Base-by-base conservation (phyloP, 208 protist species). In the Trichomonas tenax region DNA sequence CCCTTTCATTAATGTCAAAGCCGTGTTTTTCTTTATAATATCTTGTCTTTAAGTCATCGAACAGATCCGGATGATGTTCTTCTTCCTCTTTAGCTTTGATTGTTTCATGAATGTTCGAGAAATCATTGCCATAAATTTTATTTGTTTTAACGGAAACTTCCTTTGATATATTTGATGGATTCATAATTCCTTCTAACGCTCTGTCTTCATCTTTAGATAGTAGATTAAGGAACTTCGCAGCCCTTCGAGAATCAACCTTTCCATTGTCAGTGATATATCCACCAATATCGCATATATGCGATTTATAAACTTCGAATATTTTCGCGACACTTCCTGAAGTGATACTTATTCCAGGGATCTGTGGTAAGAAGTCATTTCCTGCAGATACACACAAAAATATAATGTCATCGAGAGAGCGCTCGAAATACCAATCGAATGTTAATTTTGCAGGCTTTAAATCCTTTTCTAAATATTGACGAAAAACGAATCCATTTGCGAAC, bases 361-460 rank as follows among this genome's bases (percentile, higher is more conserved):
- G 97, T 11, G 99, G 99, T 48, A 99, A 96, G 96, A 99, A 99
- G 97, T 99, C 99, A 97, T 99, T 99, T 11, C 99, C 99, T 96
- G 99, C 98, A 84, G 99, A 98, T 97, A 99, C 99, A 90, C 97
- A 97, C 15, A 97, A 41, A 36, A 97, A 97, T 34, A 97, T 96
- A 44, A 97, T 96, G 81, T 97, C 97, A 45, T 97, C 97, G 38
- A 97, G 86, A 4, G 95, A 88, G 0, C 96, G 96, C 81, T 97
- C 96, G 23, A 90, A 89, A 63, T 97, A 63, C 96, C 96, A 97
- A 72, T 82, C 96, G 44, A 97, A 97, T 17, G 0, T 44, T 31
- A 97, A 2, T 26, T 21, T 15, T 9, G n/a, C 0, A 4, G 95
- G 95, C 26, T 90, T 86, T 2, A 96, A 36, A 48, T 96, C 96